Evolutionary conservation across 805 yeast species (phyloP).

Genomic region (Scheffersomyces lignosus): DNA sequence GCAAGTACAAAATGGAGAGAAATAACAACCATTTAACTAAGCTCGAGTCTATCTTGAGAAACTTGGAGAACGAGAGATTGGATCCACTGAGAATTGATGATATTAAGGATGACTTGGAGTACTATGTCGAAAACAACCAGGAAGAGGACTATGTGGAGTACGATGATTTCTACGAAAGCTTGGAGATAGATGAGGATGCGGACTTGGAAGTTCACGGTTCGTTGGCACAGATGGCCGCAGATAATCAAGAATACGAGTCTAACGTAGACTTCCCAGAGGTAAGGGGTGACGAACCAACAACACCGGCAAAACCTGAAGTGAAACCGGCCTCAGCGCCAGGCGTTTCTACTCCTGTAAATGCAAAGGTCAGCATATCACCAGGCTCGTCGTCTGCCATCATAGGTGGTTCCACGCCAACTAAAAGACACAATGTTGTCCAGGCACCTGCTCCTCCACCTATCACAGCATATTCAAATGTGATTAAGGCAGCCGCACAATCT

Average conservation of each 20-base stretch:
- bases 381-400: constrained; percentile 4
- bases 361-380: constrained; percentile 3
- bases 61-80: constrained; percentile 76
- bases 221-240: constrained; percentile 20
- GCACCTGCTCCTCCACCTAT: constrained; percentile 24
- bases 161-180: constrained; percentile 86
- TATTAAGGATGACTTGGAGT: constrained; percentile 84
- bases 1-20: constrained; percentile 63
- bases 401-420: constrained; percentile 12
- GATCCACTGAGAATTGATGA: constrained; percentile 75
- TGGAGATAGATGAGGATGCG: constrained; percentile 60
- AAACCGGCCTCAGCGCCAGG: constrained; percentile 27
- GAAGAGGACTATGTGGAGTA: constrained; percentile 93
- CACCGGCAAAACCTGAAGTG: constrained; percentile 42
- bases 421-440: constrained; percentile 15
- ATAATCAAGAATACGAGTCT: constrained; percentile 10
- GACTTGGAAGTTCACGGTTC: constrained; percentile 27
- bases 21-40: constrained; percentile 77
- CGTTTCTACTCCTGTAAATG: constrained; percentile 10
- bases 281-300: neutral
- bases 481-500: constrained; percentile 18
- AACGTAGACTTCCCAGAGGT: neutral
- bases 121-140: constrained; percentile 90
- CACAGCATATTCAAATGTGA: constrained; percentile 23
- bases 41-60: constrained; percentile 74